Percentiles rank a stretch among this genome's conserved stretches.
phyloP scores from a whole-genome alignment of 2,329 filamentous ascomycete genomes.

The Diaporthe vexans region DNA sequence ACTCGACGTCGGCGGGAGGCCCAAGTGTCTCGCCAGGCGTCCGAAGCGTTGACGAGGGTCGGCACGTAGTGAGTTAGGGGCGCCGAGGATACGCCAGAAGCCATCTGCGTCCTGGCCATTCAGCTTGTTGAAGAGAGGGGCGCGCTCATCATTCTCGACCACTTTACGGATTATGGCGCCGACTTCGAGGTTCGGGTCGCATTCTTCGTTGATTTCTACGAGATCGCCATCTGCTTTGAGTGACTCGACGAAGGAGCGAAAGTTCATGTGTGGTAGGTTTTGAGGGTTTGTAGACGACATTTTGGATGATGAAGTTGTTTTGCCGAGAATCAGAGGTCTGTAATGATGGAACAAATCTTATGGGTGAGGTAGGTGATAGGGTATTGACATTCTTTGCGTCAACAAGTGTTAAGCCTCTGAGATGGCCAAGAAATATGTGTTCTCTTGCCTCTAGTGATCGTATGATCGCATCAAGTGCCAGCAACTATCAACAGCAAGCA shows the following conservation, averaged over 20 bases:
- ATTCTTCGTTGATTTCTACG: conserved; percentile 57
- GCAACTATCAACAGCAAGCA: not conserved
- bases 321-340: not conserved
- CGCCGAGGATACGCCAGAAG: conserved; percentile 63
- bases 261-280: conserved; percentile 45
- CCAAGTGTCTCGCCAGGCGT: conserved; percentile 58
- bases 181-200: conserved; percentile 61
- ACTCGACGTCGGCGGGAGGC: conserved; percentile 53
- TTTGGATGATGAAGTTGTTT: not conserved
- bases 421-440: not conserved
- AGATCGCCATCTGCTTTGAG: conserved; percentile 59
- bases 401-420: not conserved
- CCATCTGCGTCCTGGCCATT: conserved; percentile 59
- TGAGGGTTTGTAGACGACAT: conserved; percentile 26
- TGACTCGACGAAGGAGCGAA: conserved; percentile 61
- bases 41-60: conserved; percentile 53
- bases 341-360: not conserved
- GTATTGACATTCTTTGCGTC: too few relatives aligned
- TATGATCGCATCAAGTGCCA: not conserved
- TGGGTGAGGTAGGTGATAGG: not conserved
- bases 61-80: conserved; percentile 55
- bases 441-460: not conserved
- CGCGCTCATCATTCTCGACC: conserved; percentile 60
- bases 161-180: conserved; percentile 62
- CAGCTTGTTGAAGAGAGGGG: conserved; percentile 66